Evolutionary conservation across 1,284 basidiomycete genomes (phyloP), one percentile per base, ranked within the genome.

Genomic region (Sanghuangporus sanghuang): DNA sequence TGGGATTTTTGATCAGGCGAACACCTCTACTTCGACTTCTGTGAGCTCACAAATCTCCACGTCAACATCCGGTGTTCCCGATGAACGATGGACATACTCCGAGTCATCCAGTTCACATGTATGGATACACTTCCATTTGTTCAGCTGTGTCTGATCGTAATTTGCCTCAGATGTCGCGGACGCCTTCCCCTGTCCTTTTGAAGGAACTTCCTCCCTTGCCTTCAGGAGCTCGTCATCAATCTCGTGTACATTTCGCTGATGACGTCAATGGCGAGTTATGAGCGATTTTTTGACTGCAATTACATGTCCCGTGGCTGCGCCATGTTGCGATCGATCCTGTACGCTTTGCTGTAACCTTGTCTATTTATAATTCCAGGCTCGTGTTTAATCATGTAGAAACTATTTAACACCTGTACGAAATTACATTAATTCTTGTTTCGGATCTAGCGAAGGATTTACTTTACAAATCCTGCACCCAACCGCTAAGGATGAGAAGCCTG

Each of bases 161-260:
- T 5, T 55, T 59, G 36, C 5, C n/a, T n/a, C n/a, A 63, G 62
- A 18, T 46, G n/a, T 52, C 57, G 14, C 49, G 56, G 11, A n/a
- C 50, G 1, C 36, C 56, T 12, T 32, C 57, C 4, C 57, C 57
- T 12, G 12, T 50, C 12, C 12, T 36, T 35, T 59, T 57, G 16
- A 63, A 63, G 42, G 36, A 53, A 6, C 57, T 63, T n/a, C 62
- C 62, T 11, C 57, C 62, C 3, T 57, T 63, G n/a, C 62, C 62
- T 5, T 38, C 38, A 11, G n/a, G 53, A 9, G 55, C 48, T 12
- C 56, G 39, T 35, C 57, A 32, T 18, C 55, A 59, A 27, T 59
- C 62, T 3, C 56, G 44, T 53, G 62, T 63, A 40, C 62, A 36
- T 40, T 63, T 63, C 18, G 62, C 53, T 14, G 57, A 63, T 39